Evolutionary conservation across 495 filamentous ascomycete species (phyloP).

Genomic region (Penicillium alfredii): DNA sequence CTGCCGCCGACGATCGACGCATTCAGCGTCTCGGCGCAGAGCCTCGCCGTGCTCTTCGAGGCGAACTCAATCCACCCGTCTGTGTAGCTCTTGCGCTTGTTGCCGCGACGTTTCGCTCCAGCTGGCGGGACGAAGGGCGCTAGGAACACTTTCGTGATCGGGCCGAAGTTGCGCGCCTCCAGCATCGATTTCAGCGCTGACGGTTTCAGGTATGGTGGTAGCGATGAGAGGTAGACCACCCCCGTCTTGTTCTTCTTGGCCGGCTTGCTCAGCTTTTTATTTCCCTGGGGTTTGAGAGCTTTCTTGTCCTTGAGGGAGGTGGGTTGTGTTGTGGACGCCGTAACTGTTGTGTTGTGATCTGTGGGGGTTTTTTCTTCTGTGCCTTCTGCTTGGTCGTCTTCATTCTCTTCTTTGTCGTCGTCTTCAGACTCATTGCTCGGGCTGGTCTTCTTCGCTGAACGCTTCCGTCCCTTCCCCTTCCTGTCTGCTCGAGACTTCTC

Average conservation of each 20-base stretch:
- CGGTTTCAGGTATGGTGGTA: conserved; percentile 95
- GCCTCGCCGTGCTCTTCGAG: conserved; percentile 70
- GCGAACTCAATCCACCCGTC: conserved; percentile 95
- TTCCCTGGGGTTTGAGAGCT: conserved; percentile 17
- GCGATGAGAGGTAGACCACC: conserved; percentile 81
- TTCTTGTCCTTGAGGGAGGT: conserved; percentile 18
- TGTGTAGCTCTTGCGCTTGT: conserved; percentile 79
- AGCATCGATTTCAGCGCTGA: conserved; percentile 71
- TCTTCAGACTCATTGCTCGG: conserved; percentile 4
- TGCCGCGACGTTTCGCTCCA: conserved; percentile 61
- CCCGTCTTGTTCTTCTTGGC: conserved; percentile 52
- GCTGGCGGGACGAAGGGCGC: conserved; percentile 66
- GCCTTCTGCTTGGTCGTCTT: conserved; percentile 8
- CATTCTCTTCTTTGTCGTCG: conserved; percentile 15
- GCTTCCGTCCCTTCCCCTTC: conserved; percentile 5
- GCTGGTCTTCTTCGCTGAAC: conserved; percentile 1
- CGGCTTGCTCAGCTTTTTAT: conserved; percentile 18
- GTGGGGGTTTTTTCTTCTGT: conserved; percentile 13
- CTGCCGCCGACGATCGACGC: conserved; percentile 75
- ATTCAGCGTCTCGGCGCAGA: conserved; percentile 80
- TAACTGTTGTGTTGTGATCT: conserved; percentile 15
- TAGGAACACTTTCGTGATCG: conserved; percentile 81
- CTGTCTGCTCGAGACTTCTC: conserved; percentile 2
- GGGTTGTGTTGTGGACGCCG: conserved; percentile 6
- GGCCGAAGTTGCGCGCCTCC: conserved; percentile 59